Evolutionary conservation across 2,329 filamentous ascomycete species (phyloP), one percentile per base, ranked within the genome.

Genomic region (Parafenestella ontariensis): DNA sequence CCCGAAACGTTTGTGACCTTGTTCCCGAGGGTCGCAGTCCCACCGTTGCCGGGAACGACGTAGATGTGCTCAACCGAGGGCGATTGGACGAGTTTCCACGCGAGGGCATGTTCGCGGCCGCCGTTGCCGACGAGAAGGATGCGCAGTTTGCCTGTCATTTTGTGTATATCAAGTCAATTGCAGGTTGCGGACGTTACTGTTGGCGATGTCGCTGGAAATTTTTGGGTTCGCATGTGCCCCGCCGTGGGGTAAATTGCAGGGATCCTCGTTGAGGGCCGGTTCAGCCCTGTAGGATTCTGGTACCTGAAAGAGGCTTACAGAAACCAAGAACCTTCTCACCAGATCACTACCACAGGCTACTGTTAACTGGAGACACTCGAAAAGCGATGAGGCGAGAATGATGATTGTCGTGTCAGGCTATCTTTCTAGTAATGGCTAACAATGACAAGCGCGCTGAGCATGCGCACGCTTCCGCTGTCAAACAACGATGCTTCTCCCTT

Each of bases 11-110:
- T 98, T 62, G 83, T 82, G 44, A 72, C 69, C 49, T 88, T 87
- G 23, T 39, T 9, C 53, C 45, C 49, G 66, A 85, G 77, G 54
- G 86, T 70, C 28, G 87, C 44, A 75, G 79, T 49, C 86, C 95
- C 95, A 64, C 94, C 94, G 77, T 98, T 98, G 58, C 94, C 94
- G 55, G 85, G 85, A 51, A 83, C 83, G 53, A 86, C 82, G 62
- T 76, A 81, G 72, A 98, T 94, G 66, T 87, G 84, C 68, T 91
- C 87, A 57, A 96, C 91, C 41, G 84, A 83, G 37, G 88, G 82
- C 15, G 92, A 96, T 76, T 96, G 89, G 71, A 88, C 87, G 59
- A 98, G 82, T 79, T 96, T 97, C 93, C 93, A 98, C 37, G 93
- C 92, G 59, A 97, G 85, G 42, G 93, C 91, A 78, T 98, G 92